These are phyloP conservation scores for Yamadazyma membranifaciens DNA, from an alignment of 1,139 yeast genomes.

Conservation along the genomic window DNA sequence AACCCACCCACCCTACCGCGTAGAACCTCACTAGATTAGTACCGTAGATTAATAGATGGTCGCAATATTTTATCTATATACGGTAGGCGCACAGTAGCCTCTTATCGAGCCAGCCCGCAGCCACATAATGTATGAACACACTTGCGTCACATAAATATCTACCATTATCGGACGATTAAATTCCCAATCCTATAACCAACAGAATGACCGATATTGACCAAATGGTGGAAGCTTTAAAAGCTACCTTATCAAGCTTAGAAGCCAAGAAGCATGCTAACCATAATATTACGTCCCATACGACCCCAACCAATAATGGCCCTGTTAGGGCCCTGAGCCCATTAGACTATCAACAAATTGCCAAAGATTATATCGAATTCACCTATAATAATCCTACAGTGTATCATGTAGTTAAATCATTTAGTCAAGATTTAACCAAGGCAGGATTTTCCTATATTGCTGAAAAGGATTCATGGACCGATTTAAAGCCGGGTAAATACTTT, in stretches of 20 bases:
- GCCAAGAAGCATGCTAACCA: not conserved
- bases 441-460: constrained; percentile 35
- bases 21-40: no score
- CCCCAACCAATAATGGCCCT: not conserved
- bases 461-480: constrained; percentile 20
- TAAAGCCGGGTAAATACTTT: constrained; percentile 27
- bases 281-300: not conserved
- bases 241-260: constrained; percentile 11
- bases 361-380: constrained; percentile 37
- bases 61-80: no score
- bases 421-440: constrained; percentile 22
- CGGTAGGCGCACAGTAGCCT: not conserved
- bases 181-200: not conserved
- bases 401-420: constrained; percentile 35
- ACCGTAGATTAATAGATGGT: no score
- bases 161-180: not conserved
- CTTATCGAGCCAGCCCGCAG: constrained; percentile 7
- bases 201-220: constrained; percentile 15
- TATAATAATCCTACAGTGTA: constrained; percentile 41
- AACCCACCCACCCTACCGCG: no score
- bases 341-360: constrained; percentile 20
- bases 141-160: not conserved
- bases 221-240: constrained; percentile 16
- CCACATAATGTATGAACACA: constrained; percentile 1
- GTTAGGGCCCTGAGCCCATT: not conserved